Conservation (phyloP, 2,329 filamentous ascomycete genomes). For the Metarhizium brunneum region DNA sequence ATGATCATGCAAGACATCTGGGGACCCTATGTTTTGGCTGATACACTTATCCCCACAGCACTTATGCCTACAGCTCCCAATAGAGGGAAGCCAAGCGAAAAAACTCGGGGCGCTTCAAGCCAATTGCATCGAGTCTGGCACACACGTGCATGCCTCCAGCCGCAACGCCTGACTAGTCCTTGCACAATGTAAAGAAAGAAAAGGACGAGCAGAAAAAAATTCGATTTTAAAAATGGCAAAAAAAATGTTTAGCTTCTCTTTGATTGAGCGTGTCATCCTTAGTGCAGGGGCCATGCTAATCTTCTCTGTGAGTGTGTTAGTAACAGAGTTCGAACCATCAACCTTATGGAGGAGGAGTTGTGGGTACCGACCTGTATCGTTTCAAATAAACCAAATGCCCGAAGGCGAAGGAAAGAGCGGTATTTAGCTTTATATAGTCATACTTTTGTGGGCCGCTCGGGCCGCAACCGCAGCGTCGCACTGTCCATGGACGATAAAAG, state of each 20-base stretch:
- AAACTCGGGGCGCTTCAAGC: too few species aligned
- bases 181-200: neutral
- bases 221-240: neutral
- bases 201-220: neutral
- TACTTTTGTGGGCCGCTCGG: too few species aligned
- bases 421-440: neutral
- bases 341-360: neutral
- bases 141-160: too few species aligned
- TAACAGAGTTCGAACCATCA: neutral
- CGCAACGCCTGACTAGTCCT: neutral
- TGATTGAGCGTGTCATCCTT: constrained; percentile 76
- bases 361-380: neutral
- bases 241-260: neutral
- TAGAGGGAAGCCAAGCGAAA: too few species aligned
- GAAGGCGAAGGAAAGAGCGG: neutral
- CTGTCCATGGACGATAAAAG: too few species aligned
- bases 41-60: too few species aligned
- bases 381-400: neutral
- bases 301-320: neutral
- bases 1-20: too few species aligned
- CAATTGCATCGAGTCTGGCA: too few species aligned
- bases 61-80: too few species aligned
- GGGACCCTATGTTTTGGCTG: too few species aligned
- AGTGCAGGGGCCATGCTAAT: constrained; percentile 74
- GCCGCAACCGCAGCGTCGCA: too few species aligned